A percentile compares a stretch with the other conserved stretches of the same genome.
Conservation (phyloP, 1,139 yeast species). For the Protomyces inouyei region DNA sequence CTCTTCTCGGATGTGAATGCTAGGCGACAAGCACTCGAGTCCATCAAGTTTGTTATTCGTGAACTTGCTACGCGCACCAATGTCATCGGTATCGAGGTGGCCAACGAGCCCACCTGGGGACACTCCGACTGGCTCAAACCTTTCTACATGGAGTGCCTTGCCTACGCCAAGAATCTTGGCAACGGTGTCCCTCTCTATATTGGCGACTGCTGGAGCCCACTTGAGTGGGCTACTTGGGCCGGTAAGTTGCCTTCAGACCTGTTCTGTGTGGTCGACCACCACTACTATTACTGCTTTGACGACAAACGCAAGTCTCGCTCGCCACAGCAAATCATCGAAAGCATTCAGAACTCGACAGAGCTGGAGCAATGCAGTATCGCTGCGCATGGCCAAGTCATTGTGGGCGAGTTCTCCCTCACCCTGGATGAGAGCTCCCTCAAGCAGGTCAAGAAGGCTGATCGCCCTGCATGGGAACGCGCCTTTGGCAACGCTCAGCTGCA, state of each 20-base stretch:
- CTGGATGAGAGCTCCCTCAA: slow-evolving; percentile 72
- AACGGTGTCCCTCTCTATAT: slow-evolving; percentile 62
- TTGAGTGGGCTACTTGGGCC: slow-evolving; percentile 71
- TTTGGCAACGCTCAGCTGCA: slow-evolving; percentile 44
- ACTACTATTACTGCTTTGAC: slow-evolving; percentile 79
- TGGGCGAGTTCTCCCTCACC: slow-evolving; percentile 91
- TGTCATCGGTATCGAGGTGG: slow-evolving; percentile 74
- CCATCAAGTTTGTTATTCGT: slow-evolving; percentile 56
- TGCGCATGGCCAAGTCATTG: slow-evolving; percentile 57
- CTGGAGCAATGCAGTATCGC: slow-evolving; percentile 38
- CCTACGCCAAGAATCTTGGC: slow-evolving; percentile 56
- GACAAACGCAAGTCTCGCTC: slow-evolving; percentile 63
- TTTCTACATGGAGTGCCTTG: slow-evolving; percentile 66
- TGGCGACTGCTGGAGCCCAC: slow-evolving; percentile 93
- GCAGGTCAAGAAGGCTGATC: slow-evolving; percentile 44
- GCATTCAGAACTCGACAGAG: slow-evolving; percentile 41
- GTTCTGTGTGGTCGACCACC: slow-evolving; percentile 59
- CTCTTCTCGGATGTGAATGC: slow-evolving; percentile 53
- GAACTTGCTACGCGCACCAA: slow-evolving; percentile 59
- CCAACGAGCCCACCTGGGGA: slow-evolving; percentile 73
- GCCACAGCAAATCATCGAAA: slow-evolving; percentile 56
- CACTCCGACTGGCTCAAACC: slow-evolving; percentile 44
- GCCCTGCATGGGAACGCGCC: slow-evolving; percentile 46
- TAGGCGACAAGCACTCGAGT: slow-evolving; percentile 47
- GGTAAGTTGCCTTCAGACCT: slow-evolving; percentile 10